Evolutionary conservation across 129 eudicot genomes (phyloP).

Genomic region (carrot (Daucus carota)): DNA sequence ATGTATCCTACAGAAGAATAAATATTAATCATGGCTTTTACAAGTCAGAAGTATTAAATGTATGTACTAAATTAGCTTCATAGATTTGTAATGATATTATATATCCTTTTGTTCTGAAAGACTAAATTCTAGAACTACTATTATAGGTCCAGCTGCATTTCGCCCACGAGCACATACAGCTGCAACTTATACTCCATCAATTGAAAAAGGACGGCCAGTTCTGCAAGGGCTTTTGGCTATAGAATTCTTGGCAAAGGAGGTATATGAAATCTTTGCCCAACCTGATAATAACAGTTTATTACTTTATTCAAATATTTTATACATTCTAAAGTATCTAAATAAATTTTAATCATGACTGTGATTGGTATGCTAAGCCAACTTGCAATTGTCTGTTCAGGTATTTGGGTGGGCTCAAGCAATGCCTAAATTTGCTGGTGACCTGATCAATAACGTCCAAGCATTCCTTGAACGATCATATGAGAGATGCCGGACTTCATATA

Average conservation of each 20-base stretch:
- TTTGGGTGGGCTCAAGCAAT: conserved; percentile 99
- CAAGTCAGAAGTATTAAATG: neutral
- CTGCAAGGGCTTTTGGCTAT: conserved; percentile 95
- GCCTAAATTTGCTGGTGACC: conserved; percentile 95
- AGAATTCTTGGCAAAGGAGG: conserved; percentile 93
- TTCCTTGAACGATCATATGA: conserved; percentile 93
- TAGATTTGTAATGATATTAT: neutral
- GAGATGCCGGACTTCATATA: conserved; percentile 98
- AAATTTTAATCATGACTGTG: neutral
- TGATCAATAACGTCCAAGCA: conserved; percentile 82
- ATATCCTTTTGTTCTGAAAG: neutral
- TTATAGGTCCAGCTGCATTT: conserved; percentile 96
- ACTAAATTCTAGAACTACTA: conserved; percentile 6
- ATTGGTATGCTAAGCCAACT: conserved; percentile 14
- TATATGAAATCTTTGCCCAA: conserved; percentile 2
- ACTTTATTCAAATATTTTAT: neutral
- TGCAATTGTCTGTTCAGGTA: conserved; percentile 37
- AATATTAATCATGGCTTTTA: neutral
- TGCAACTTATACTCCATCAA: conserved; percentile 53
- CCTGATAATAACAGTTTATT: neutral
- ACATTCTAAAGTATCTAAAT: neutral
- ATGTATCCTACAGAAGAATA: neutral
- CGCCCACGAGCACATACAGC: conserved; percentile 92
- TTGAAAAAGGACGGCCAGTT: conserved; percentile 93
- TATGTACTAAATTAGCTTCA: conserved; percentile 4